Evolutionary conservation across 805 yeast species (phyloP), one percentile per base, ranked within the genome.

Genomic region (Saturnispora mendoncae): DNA sequence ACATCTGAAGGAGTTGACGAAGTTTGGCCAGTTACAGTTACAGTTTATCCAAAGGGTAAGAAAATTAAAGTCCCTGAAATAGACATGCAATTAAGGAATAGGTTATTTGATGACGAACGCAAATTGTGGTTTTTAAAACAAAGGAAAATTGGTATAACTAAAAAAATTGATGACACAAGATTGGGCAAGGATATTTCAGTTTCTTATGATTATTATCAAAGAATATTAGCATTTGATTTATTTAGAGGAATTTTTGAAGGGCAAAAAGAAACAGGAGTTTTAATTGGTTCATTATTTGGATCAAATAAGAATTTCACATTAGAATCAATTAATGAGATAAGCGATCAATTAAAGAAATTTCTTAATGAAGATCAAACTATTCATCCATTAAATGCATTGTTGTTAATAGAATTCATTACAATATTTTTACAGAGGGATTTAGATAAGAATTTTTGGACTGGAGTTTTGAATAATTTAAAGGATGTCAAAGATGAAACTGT

Each of bases 31-130:
- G 26, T 46, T 24, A 33, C 42, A 2, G 41, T 46, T 4, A 44
- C 40, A 4, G 27, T 46, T 23, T 46, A 46, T 21, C 50, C 50
- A 7, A 39, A 41, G 27, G 50, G 50, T 13, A 44, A 40, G 13
- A 34, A 30, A 32, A 10, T 17, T 19, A 41, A 36, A 9, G n/a
- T 20, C 5, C 42, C 36, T n/a, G 33, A 37, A 15, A 5, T 19
- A 5, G 36, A 41, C 21, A 14, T 12, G 6, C 18, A 41, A 4
- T 17, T 24, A 10, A 18, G 12, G 4, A 36, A 29, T n/a, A 46
- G 38, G 24, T 33, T 46, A 12, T 36, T 36, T 17, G 24, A 21
- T 10, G 8, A 18, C 10, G 47, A 46, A 32, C 18, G 44, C 12
- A 46, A 46, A 32, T 5, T 17, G 1, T 42, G 43, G 19, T 44